These are phyloP conservation scores for Naegleria gruberi DNA, from an alignment of 208 protist species.

Conservation along the genomic window DNA sequence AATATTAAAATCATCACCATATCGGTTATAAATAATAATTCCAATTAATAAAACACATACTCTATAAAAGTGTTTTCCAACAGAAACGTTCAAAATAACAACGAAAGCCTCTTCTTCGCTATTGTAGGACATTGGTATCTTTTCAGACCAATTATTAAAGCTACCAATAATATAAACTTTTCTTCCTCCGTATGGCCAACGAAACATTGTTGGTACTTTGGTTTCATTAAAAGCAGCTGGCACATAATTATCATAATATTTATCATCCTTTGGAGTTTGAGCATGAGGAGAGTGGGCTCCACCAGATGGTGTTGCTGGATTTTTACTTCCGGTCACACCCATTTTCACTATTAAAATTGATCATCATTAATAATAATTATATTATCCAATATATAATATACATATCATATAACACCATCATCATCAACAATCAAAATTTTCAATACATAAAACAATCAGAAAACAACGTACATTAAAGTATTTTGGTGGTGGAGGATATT, in stretches of 20 bases:
- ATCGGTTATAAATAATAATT: background rate
- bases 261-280: background rate
- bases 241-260: background rate
- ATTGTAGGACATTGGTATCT: slow-evolving; percentile 11
- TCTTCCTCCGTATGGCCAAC: background rate
- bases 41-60: background rate
- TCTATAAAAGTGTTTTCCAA: background rate
- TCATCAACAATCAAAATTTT: no score
- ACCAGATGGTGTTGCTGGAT: background rate
- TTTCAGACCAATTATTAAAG: slow-evolving; percentile 9
- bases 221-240: background rate
- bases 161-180: slow-evolving; percentile 1
- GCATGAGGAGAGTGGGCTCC: background rate
- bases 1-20: no score
- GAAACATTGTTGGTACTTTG: slow-evolving; percentile 6
- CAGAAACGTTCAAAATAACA: slow-evolving; percentile 19
- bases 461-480: no score
- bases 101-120: slow-evolving; percentile 10
- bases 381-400: no score
- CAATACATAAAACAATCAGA: no score
- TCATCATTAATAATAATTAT: no score
- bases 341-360: no score
- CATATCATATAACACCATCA: no score
- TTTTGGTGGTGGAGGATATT: no score
- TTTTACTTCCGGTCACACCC: background rate